Evolutionary conservation across 345 rosid species (phyloP).

Genomic region (Camelina hispida): DNA sequence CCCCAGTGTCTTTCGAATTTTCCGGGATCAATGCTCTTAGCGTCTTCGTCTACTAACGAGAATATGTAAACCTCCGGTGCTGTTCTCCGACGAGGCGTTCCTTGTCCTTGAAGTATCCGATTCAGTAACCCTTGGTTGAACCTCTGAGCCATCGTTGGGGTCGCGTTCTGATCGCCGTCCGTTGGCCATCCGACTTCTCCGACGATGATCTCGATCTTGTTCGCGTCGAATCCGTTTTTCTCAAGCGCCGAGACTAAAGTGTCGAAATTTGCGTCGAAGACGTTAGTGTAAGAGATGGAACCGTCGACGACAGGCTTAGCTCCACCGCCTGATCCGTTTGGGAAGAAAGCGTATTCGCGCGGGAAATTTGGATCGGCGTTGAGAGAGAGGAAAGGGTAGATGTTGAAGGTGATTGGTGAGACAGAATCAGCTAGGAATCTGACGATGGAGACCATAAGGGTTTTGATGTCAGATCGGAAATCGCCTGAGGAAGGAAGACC

Average conservation of each 20-base stretch:
- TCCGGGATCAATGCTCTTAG: conserved; percentile 73
- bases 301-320: conserved; percentile 79
- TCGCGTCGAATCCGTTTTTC: conserved; percentile 69
- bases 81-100: conserved; percentile 68
- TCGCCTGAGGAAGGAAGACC: conserved; percentile 80
- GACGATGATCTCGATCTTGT: conserved; percentile 65
- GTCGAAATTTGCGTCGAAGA: conserved; percentile 88
- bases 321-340: conserved; percentile 42
- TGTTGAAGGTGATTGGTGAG: conserved; percentile 74
- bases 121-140: conserved; percentile 84
- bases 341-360: conserved; percentile 79
- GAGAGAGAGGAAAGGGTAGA: conserved; percentile 92
- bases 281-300: conserved; percentile 73
- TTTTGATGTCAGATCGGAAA: conserved; percentile 69
- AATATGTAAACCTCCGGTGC: conserved; percentile 79
- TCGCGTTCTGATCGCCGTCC: conserved; percentile 77
- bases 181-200: conserved; percentile 98
- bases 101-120: conserved; percentile 58
- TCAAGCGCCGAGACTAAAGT: conserved; percentile 74
- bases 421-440: conserved; percentile 63
- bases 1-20: conserved; percentile 90
- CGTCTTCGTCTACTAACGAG: conserved; percentile 81
- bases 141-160: conserved; percentile 53
- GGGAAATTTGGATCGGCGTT: conserved; percentile 78
- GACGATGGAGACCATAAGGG: conserved; percentile 65